Conservation (phyloP, 306 rosid genomes). For the Elaeagnus macrophylla region DNA sequence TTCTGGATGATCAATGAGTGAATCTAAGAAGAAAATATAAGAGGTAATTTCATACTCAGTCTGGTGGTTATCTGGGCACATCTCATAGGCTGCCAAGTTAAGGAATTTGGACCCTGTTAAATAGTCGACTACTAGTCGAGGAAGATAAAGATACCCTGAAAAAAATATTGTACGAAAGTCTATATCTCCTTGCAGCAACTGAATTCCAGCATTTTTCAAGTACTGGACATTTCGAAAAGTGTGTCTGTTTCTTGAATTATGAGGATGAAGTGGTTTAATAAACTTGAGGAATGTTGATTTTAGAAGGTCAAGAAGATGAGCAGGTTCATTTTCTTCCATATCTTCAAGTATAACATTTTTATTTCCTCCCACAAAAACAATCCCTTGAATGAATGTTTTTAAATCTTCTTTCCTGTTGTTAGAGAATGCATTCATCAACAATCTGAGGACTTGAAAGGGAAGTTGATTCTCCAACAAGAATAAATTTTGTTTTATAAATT, state of each 20-base stretch:
- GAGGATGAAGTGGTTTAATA: no score
- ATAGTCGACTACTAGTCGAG: conserved; percentile 3
- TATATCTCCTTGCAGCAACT: not conserved
- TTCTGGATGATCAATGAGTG: conserved; percentile 23
- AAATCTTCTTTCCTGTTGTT: no score
- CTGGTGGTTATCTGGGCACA: conserved; percentile 22
- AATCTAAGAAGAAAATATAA: conserved; percentile 14
- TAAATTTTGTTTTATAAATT: conserved; percentile 5
- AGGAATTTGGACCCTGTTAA: no score
- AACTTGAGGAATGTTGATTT: not conserved
- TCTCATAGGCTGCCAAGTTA: no score
- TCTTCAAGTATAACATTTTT: no score
- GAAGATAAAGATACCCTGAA: conserved; percentile 4
- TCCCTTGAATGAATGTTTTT: not conserved
- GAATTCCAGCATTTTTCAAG: conserved; percentile 8
- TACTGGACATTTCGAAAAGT: no score
- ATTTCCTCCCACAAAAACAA: not conserved
- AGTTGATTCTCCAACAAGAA: conserved; percentile 27
- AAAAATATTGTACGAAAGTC: not conserved
- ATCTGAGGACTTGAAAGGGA: conserved; percentile 17
- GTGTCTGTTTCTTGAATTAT: no score
- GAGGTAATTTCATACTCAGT: conserved; percentile 18
- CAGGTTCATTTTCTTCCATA: not conserved
- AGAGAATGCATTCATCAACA: not conserved
- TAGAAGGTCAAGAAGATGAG: conserved; percentile 15